phyloP scores from a whole-genome alignment of 345 rosid genomes.

The Melastoma malabathricum region DNA sequence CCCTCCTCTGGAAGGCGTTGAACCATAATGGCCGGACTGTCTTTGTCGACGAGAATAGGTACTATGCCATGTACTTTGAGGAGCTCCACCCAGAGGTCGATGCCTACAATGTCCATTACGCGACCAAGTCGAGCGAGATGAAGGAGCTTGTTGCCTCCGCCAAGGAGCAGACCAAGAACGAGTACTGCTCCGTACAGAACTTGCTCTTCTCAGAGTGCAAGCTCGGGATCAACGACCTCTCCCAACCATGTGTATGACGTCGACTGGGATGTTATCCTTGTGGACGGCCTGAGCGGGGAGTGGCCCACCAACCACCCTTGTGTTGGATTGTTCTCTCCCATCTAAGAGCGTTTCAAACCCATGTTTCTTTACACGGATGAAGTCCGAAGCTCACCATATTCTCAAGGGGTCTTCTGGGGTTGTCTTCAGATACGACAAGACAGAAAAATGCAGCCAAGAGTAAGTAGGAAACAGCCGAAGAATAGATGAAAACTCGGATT shows the following conservation, averaged over 20 bases:
- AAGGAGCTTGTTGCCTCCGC: slow-evolving; percentile 44
- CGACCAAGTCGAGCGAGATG: slow-evolving; percentile 55
- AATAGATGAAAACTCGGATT: too few species aligned
- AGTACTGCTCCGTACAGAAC: slow-evolving; percentile 87
- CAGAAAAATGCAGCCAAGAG: too few species aligned
- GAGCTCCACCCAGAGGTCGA: slow-evolving; percentile 85
- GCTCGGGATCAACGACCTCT: slow-evolving; percentile 70
- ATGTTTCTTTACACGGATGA: too few species aligned
- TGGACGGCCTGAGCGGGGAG: slow-evolving; percentile 89
- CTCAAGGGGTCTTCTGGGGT: too few species aligned
- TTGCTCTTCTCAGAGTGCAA: slow-evolving; percentile 78
- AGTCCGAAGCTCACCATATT: too few species aligned
- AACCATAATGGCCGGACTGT: slow-evolving; percentile 85
- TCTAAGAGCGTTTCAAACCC: too few species aligned
- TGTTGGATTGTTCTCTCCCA: too few species aligned
- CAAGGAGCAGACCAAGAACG: slow-evolving; percentile 43
- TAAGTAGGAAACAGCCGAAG: too few species aligned
- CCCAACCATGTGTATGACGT: slow-evolving; percentile 94
- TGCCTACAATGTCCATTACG: slow-evolving; percentile 84
- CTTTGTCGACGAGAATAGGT: slow-evolving; percentile 80
- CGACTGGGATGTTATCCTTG: slow-evolving; percentile 86
- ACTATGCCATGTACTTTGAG: slow-evolving; percentile 85
- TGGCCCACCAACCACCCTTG: slow-evolving; percentile 41
- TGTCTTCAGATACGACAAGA: too few species aligned
- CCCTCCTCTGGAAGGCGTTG: slow-evolving; percentile 86